Evolutionary conservation across 306 rosid genomes (phyloP).

Genomic region (Trichosanthes truncata): DNA sequence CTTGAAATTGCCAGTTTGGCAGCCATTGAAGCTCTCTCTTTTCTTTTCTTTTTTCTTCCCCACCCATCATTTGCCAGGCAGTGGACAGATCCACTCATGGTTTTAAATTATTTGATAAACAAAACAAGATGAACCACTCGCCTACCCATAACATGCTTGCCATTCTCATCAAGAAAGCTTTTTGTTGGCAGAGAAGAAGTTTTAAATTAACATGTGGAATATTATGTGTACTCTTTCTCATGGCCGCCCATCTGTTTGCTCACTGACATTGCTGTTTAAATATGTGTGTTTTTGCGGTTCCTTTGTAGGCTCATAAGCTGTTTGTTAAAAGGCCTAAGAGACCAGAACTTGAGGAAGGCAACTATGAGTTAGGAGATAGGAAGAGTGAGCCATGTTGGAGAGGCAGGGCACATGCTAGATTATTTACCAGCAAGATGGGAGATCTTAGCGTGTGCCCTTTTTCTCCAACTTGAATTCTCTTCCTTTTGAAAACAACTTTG

Average conservation of each 20-base stretch:
- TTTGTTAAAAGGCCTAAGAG: neutral
- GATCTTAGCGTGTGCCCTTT: conserved; percentile 42
- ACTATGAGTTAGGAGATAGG: neutral
- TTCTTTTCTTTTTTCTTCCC: neutral
- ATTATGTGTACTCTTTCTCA: neutral
- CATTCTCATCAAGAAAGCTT: neutral
- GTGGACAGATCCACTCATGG: neutral
- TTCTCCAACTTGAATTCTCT: conserved; percentile 55
- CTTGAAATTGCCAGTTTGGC: conserved; percentile 1
- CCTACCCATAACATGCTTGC: conserved; percentile 5
- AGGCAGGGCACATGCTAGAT: conserved; percentile 84
- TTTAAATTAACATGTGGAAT: conserved; percentile 1
- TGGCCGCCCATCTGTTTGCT: neutral
- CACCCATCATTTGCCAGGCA: conserved; percentile 4
- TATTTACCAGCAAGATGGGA: conserved; percentile 11
- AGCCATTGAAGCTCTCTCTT: neutral
- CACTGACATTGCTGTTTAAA: neutral
- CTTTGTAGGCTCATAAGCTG: neutral
- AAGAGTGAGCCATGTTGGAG: conserved; percentile 57
- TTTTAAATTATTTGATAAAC: neutral
- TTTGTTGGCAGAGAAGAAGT: neutral
- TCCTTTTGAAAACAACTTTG: conserved; percentile 17
- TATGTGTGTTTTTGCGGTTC: conserved; percentile 6
- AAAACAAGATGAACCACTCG: neutral
- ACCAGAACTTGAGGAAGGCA: neutral